A percentile compares a stretch with the other conserved stretches of the same genome.
phyloP scores from a whole-genome alignment of 2,329 filamentous ascomycete genomes.

The Huntiella abstrusa region DNA sequence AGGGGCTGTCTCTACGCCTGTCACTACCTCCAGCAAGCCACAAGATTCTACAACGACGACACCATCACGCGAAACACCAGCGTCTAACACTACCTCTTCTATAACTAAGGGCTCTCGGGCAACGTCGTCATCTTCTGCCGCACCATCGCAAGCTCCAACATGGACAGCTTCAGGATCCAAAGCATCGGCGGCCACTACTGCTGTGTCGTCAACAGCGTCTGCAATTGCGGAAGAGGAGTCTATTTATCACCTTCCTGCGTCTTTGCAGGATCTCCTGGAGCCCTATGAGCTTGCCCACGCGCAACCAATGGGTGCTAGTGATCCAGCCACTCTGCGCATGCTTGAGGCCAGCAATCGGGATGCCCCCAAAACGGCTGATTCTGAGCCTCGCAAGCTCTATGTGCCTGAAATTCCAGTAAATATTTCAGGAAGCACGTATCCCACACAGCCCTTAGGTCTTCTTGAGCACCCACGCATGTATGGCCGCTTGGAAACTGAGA shows the following conservation, averaged over 20 bases:
- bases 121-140: too few species aligned
- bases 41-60: neutral
- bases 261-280: conserved; percentile 74
- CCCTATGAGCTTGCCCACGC: conserved; percentile 74
- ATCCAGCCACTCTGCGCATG: conserved; percentile 52
- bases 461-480: conserved; percentile 86
- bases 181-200: neutral
- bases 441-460: conserved; percentile 76
- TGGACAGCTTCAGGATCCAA: too few species aligned
- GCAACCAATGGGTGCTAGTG: conserved; percentile 39
- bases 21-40: neutral
- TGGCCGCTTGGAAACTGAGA: conserved; percentile 79
- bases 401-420: conserved; percentile 65
- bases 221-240: conserved; percentile 44
- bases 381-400: conserved; percentile 68
- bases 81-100: neutral
- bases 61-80: neutral
- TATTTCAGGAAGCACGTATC: conserved; percentile 61
- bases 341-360: conserved; percentile 55
- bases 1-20: neutral
- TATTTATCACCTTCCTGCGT: conserved; percentile 80
- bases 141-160: too few species aligned
- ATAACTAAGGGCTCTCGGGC: too few species aligned
- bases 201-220: conserved; percentile 15
- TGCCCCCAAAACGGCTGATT: conserved; percentile 58